These are phyloP conservation scores for Parasarocladium wereldwijsianum DNA, from an alignment of 2,329 filamentous ascomycete genomes.

Conservation along the genomic window DNA sequence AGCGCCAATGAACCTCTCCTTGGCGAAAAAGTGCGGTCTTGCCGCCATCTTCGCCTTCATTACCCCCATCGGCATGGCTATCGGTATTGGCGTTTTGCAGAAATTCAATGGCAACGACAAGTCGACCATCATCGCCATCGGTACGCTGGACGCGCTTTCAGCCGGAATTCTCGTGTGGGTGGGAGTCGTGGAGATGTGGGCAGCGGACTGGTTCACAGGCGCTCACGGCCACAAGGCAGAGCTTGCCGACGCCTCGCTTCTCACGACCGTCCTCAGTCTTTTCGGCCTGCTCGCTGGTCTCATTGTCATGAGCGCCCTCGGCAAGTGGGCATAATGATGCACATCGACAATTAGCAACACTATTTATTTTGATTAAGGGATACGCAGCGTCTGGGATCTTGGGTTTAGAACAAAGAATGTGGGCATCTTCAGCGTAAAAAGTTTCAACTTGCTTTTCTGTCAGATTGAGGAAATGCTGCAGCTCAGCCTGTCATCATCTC, in stretches of 20 bases:
- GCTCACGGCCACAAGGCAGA: constrained; percentile 25
- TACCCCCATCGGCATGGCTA: constrained; percentile 67
- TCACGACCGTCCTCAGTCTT: constrained; percentile 34
- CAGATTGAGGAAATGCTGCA: no score
- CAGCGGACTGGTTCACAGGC: constrained; percentile 53
- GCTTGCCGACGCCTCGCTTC: constrained; percentile 32
- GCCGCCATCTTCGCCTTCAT: constrained; percentile 51
- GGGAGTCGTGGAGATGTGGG: constrained; percentile 67
- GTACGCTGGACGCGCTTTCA: constrained; percentile 58
- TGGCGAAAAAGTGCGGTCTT: constrained; percentile 43
- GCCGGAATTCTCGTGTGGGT: constrained; percentile 72
- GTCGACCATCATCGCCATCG: constrained; percentile 54
- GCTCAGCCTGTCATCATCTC: no score
- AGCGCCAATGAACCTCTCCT: constrained; percentile 15
- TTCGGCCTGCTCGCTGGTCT: constrained; percentile 45
- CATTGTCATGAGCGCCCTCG: constrained; percentile 55
- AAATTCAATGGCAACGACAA: constrained; percentile 61
- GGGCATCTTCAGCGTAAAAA: no score
- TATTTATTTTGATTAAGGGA: no score
- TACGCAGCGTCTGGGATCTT: no score
- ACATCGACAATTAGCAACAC: no score
- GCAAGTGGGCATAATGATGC: constrained; percentile 62
- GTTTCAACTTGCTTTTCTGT: no score
- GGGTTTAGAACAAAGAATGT: no score
- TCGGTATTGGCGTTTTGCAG: constrained; percentile 57